These are phyloP conservation scores for Solanum lycopersicoides DNA, from an alignment of 257 asterid genomes.

Conservation along the genomic window DNA sequence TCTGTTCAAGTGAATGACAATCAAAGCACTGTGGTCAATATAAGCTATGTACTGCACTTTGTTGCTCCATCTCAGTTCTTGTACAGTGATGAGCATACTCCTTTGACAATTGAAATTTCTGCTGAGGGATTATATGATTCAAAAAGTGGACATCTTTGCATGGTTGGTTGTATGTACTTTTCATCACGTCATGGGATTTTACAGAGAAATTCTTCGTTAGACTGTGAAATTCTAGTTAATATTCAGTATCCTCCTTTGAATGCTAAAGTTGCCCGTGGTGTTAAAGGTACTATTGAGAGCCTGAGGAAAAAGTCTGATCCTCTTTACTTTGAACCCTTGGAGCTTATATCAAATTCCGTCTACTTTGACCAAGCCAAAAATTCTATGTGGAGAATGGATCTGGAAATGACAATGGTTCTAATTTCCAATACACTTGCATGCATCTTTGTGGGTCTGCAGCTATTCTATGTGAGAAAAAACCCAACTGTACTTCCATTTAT, in stretches of 20 bases:
- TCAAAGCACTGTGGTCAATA: conserved; percentile 24
- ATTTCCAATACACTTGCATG: conserved; percentile 70
- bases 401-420: conserved; percentile 79
- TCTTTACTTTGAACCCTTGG: conserved; percentile 57
- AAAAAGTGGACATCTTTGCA: conserved; percentile 66
- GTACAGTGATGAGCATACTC: conserved; percentile 31
- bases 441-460: conserved; percentile 59
- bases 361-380: conserved; percentile 57
- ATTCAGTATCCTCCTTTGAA: conserved; percentile 48
- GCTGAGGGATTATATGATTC: conserved; percentile 78
- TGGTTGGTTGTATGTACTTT: conserved; percentile 70
- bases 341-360: conserved; percentile 43
- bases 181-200: conserved; percentile 20
- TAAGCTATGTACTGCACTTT: conserved; percentile 53
- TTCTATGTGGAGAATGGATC: conserved; percentile 82
- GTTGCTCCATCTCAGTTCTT: conserved; percentile 27
- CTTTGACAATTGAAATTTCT: conserved; percentile 36
- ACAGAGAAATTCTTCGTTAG: conserved; percentile 28
- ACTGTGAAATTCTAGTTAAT: conserved; percentile 62
- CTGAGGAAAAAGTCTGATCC: conserved; percentile 43
- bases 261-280: conserved; percentile 23
- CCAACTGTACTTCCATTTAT: conserved; percentile 47
- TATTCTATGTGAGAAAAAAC: conserved; percentile 50
- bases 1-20: conserved; percentile 18
- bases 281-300: conserved; percentile 71